These are phyloP conservation scores for Hericium rajendrae DNA, from an alignment of 768 basidiomycete genomes.

Conservation along the genomic window DNA sequence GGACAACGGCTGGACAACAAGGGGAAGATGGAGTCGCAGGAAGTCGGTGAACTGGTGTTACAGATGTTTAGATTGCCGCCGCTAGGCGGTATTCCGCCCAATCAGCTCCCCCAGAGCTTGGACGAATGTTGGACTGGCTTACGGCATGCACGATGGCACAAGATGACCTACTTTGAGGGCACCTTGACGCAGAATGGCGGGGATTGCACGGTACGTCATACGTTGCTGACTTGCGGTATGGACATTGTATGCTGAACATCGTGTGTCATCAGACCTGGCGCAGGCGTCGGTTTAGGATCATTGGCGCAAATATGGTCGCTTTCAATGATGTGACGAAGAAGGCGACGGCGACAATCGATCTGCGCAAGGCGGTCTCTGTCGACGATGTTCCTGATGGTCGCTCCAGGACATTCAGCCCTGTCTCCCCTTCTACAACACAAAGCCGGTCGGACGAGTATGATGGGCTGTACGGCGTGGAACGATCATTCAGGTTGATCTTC, in stretches of 20 bases:
- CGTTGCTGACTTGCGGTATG: background rate
- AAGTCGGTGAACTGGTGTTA: conserved; percentile 81
- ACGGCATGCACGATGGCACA: conserved; percentile 88
- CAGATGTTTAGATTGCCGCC: conserved; percentile 89
- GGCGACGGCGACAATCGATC: conserved; percentile 81
- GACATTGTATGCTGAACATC: conserved; percentile 1
- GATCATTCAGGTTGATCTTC: conserved; percentile 81
- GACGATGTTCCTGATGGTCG: conserved; percentile 65
- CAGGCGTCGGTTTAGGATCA: conserved; percentile 72
- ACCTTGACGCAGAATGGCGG: conserved; percentile 89
- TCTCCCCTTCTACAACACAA: conserved; percentile 27
- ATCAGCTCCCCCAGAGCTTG: conserved; percentile 80
- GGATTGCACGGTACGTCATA: conserved; percentile 69
- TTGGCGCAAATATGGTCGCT: conserved; percentile 79
- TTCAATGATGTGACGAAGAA: conserved; percentile 92
- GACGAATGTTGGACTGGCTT: conserved; percentile 89
- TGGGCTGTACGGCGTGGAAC: conserved; percentile 59
- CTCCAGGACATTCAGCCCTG: conserved; percentile 35
- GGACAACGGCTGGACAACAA: conserved; percentile 58
- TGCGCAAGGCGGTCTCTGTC: conserved; percentile 71
- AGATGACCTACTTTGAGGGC: conserved; percentile 89
- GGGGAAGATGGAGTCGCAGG: conserved; percentile 49
- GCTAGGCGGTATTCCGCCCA: conserved; percentile 68
- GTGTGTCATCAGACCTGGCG: conserved; percentile 55
- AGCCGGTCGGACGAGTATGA: conserved; percentile 48